Percentiles rank a stretch among this genome's conserved stretches.
Conservation (phyloP, 805 yeast genomes). For the Candida maris region DNA sequence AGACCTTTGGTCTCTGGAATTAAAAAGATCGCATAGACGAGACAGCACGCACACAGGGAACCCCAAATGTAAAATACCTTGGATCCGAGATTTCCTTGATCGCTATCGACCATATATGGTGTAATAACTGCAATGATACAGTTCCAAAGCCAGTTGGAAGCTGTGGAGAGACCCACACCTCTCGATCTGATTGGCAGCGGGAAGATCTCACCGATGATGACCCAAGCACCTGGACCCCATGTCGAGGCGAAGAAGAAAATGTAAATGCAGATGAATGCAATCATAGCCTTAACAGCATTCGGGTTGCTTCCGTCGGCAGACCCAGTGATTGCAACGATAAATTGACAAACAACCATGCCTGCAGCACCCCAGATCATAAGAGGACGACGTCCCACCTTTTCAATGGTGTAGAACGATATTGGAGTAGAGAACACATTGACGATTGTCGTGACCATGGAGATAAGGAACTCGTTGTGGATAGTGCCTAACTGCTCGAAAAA, state of each 20-base stretch:
- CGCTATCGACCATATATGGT: slow-evolving; percentile 66
- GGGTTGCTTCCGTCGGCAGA: slow-evolving; percentile 26
- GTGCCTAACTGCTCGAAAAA: slow-evolving; percentile 55
- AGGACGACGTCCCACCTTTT: slow-evolving; percentile 55
- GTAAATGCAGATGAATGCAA: slow-evolving; percentile 51
- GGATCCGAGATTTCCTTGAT: slow-evolving; percentile 56
- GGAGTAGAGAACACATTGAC: slow-evolving; percentile 52
- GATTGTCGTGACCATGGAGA: slow-evolving; percentile 50
- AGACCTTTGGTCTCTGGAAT: slow-evolving; percentile 80
- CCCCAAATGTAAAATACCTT: slow-evolving; percentile 78
- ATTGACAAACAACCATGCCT: slow-evolving; percentile 51
- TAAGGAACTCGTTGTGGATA: slow-evolving; percentile 44
- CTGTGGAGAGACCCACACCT: slow-evolving; percentile 66
- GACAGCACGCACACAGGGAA: slow-evolving; percentile 35
- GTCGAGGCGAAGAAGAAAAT: slow-evolving; percentile 76
- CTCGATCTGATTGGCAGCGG: slow-evolving; percentile 74
- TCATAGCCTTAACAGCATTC: slow-evolving; percentile 32
- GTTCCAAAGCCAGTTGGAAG: slow-evolving; percentile 79
- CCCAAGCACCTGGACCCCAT: slow-evolving; percentile 86
- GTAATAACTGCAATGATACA: slow-evolving; percentile 75
- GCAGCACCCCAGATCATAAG: slow-evolving; percentile 46
- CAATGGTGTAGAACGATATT: slow-evolving; percentile 53
- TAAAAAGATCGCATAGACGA: slow-evolving; percentile 68
- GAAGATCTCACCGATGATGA: slow-evolving; percentile 55
- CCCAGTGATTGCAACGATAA: slow-evolving; percentile 50